A percentile compares a stretch with the other conserved stretches of the same genome.
phyloP scores from a whole-genome alignment of 257 asterid genomes.

The Jasminum sambac region DNA sequence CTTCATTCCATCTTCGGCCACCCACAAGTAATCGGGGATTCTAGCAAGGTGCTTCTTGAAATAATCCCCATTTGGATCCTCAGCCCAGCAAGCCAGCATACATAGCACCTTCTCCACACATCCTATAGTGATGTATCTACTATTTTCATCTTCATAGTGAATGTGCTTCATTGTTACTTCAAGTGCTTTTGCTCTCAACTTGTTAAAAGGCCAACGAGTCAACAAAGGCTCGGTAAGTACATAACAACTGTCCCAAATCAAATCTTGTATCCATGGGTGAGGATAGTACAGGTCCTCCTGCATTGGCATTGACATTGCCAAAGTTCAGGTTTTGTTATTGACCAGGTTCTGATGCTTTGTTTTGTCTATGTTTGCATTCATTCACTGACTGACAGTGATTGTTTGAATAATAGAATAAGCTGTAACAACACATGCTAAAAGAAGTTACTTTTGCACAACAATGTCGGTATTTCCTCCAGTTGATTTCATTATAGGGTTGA shows the following conservation, averaged over 20 bases:
- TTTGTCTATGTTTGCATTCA: not conserved
- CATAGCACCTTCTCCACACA: slow-evolving; percentile 71
- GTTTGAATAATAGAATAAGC: not conserved
- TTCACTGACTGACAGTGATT: not conserved
- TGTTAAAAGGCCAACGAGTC: slow-evolving; percentile 74
- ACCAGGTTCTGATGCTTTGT: not conserved
- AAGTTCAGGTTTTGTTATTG: not conserved
- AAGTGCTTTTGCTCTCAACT: slow-evolving; percentile 62
- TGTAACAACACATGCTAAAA: not conserved
- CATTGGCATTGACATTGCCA: slow-evolving; percentile 18
- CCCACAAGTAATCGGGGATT: slow-evolving; percentile 74
- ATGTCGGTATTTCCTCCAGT: slow-evolving; percentile 62
- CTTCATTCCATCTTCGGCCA: slow-evolving; percentile 85
- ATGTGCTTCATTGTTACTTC: slow-evolving; percentile 67
- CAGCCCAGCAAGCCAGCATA: slow-evolving; percentile 83
- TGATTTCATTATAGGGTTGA: slow-evolving; percentile 51
- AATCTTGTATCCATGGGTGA: slow-evolving; percentile 67
- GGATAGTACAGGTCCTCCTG: slow-evolving; percentile 81
- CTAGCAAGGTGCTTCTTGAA: slow-evolving; percentile 77
- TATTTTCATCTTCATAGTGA: slow-evolving; percentile 72
- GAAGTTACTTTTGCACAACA: slow-evolving; percentile 57
- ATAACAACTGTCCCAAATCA: slow-evolving; percentile 67
- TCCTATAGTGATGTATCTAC: slow-evolving; percentile 72
- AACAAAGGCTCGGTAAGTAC: slow-evolving; percentile 59
- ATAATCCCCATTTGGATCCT: slow-evolving; percentile 72